Base-by-base conservation (phyloP, 306 rosid genomes). In the Medicago lupulina region DNA sequence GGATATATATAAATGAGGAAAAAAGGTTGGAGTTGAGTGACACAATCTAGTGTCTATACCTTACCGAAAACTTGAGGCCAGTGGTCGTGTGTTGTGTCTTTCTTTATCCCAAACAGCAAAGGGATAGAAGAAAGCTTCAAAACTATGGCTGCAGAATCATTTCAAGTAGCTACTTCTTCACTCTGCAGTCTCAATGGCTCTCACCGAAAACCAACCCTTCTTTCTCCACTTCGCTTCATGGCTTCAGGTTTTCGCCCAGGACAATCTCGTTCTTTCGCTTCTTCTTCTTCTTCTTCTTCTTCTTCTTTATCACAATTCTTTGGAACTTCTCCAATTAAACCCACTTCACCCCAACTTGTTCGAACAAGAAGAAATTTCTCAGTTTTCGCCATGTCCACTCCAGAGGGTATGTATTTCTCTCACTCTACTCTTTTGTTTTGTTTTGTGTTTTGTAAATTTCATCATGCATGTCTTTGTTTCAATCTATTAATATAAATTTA, bases 351-450 rank as follows among this genome's bases (percentile, higher is more conserved):
- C 49, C 88, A 80, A 23, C 75, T 11, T 36, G 71, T 9, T 73
- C 72, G 78, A 50, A 87, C 80, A 53, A 87, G 86, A 67, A 85
- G 83, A 78, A 86, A 79, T 76, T 77, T 90, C 3, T 89, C 93
- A 67, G 91, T 92, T 63, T 76, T 85, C 46, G 93, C 98, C 66
- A 90, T 92, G 96, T 85, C 97, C 15, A 75, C 89, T 10, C 51
- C 51, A 1, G 97, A 95, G 21, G 98, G 98, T 94, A 51, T 74
- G 6, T 64, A 70, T 75, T 61, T 44, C 51, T 46, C 66, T 64
- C 41, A 67, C 72, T 39, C 0, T 25, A 23, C 3, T 62, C n/a
- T n/a, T n/a, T n/a, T n/a, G n/a, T n/a, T n/a, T n/a, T n/a, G n/a
- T n/a, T n/a, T n/a, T n/a, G n/a, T n/a, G n/a, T n/a, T n/a, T n/a